Percentiles rank a stretch among this genome's conserved stretches.
Evolutionary conservation across 23 red algal genomes (phyloP).

Genomic region (Gracilaria gracilis): DNA sequence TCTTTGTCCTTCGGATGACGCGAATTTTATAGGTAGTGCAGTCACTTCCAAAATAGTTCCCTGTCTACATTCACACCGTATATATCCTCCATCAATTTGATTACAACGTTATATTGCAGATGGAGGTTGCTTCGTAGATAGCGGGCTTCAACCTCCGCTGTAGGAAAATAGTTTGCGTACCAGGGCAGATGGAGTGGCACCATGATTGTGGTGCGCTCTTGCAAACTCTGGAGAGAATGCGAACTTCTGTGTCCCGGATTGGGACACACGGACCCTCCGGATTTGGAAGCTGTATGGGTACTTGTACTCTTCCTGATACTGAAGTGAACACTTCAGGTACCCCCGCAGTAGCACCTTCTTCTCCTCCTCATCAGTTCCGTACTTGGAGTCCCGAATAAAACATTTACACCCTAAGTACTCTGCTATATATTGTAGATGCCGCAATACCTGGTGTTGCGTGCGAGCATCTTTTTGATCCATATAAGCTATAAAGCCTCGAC

Average conservation of each 20-base stretch:
- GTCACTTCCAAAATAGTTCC: not conserved
- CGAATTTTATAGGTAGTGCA: not conserved
- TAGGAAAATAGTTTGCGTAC: not conserved
- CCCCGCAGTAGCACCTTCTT: not conserved
- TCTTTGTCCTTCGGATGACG: not conserved
- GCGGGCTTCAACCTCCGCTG: not conserved
- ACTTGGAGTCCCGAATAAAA: no score
- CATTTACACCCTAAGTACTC: not conserved
- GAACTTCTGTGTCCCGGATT: no score
- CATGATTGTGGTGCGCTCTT: no score
- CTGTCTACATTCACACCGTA: not conserved
- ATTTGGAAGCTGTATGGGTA: not conserved
- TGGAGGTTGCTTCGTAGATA: not conserved
- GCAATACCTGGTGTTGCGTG: not conserved
- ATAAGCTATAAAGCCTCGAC: not conserved
- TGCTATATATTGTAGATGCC: not conserved
- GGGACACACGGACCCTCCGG: not conserved
- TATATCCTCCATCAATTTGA: not conserved
- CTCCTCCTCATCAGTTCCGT: no score
- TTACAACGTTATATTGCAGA: not conserved
- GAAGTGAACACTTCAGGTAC: not conserved
- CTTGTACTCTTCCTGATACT: not conserved
- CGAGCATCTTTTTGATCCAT: not conserved
- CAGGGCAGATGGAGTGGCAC: no score
- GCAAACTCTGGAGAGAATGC: no score